These are phyloP conservation scores for Coleophoma crateriformis DNA, from an alignment of 2,329 filamentous ascomycete species.

Conservation along the genomic window DNA sequence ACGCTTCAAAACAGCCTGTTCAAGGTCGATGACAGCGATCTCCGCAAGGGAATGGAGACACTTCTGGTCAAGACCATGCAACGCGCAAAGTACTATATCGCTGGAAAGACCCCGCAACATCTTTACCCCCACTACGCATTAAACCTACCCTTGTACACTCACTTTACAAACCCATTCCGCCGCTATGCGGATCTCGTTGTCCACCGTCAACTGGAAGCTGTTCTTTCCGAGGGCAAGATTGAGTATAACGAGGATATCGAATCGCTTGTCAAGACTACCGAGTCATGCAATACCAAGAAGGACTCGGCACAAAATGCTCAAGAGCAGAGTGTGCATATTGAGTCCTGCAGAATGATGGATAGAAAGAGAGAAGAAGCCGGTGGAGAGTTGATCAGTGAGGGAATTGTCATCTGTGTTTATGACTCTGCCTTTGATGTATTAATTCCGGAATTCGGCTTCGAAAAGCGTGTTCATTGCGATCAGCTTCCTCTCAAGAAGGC, in stretches of 20 bases:
- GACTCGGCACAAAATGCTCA: constrained; percentile 96
- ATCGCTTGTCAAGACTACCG: constrained; percentile 81
- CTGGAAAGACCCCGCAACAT: constrained; percentile 71
- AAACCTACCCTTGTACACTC: constrained; percentile 91
- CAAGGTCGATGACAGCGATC: constrained; percentile 79
- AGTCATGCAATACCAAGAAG: constrained; percentile 98
- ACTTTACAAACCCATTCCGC: constrained; percentile 92
- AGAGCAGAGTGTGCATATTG: constrained; percentile 98
- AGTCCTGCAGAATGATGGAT: constrained; percentile 94
- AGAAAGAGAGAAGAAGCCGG: constrained; percentile 80
- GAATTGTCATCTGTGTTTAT: constrained; percentile 94
- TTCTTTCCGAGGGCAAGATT: constrained; percentile 73
- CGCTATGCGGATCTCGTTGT: constrained; percentile 94
- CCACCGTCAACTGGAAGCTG: constrained; percentile 86
- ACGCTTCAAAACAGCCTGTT: constrained; percentile 92
- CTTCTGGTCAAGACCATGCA: constrained; percentile 92
- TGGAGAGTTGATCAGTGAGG: constrained; percentile 89
- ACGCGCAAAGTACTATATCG: constrained; percentile 90
- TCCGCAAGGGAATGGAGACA: constrained; percentile 98
- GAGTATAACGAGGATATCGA: constrained; percentile 91
- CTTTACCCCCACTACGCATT: constrained; percentile 85
- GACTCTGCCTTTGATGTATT: constrained; percentile 98
- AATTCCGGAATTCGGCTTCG: constrained; percentile 96
- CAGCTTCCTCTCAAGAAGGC: constrained; percentile 97
- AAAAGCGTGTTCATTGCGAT: constrained; percentile 98